These are phyloP conservation scores for Solanum bulbocastanum DNA, from an alignment of 257 asterid species.

Conservation along the genomic window DNA sequence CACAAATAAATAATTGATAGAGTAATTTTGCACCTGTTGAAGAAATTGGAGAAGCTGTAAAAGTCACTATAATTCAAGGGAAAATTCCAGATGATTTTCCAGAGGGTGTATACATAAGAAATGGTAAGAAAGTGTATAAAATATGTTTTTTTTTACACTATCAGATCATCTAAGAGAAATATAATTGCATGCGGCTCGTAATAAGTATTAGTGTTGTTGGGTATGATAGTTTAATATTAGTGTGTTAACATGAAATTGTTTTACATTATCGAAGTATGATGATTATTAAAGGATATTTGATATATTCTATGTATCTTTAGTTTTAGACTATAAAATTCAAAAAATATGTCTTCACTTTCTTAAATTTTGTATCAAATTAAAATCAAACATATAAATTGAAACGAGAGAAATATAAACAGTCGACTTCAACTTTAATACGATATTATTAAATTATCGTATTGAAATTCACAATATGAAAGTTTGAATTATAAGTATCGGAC, in stretches of 20 bases:
- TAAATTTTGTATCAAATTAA: too few relatives aligned
- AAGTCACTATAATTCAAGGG: conserved; percentile 23
- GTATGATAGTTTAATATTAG: not conserved
- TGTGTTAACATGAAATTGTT: too few relatives aligned
- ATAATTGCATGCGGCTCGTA: not conserved
- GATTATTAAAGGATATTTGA: too few relatives aligned
- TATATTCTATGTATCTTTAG: not conserved
- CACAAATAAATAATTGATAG: conserved; percentile 11
- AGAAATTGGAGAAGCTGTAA: conserved; percentile 31
- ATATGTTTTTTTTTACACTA: not conserved
- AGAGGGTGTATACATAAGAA: conserved; percentile 49
- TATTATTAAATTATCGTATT: not conserved
- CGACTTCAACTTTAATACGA: not conserved
- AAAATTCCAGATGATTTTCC: conserved; percentile 47
- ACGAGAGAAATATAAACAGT: not conserved
- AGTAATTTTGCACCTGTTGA: conserved; percentile 60
- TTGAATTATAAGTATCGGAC: not conserved
- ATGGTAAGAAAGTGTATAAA: conserved; percentile 13
- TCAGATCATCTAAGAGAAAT: not conserved
- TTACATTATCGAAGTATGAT: too few relatives aligned
- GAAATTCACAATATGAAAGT: not conserved
- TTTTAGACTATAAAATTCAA: too few relatives aligned
- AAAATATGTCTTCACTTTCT: rapidly evolving
- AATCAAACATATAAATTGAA: too few relatives aligned
- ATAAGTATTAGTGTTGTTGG: not conserved